Evolutionary conservation across 768 basidiomycete genomes (phyloP).

Genomic region (Pilatotrama ljubarskyi): DNA sequence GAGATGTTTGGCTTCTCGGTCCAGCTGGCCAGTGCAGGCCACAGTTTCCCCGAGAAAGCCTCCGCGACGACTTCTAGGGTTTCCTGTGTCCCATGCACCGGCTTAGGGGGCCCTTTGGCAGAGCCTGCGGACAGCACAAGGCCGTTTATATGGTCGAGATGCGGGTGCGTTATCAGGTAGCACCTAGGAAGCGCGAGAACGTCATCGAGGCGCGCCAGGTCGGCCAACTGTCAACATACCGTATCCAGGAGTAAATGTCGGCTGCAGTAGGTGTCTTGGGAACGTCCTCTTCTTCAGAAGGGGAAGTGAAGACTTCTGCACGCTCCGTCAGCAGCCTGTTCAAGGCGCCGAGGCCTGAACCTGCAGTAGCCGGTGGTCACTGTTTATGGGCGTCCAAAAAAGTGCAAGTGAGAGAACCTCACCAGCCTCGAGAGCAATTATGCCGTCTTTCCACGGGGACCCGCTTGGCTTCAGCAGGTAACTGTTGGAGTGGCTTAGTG

Average conservation of each 20-base stretch:
- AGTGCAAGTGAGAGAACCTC: conserved; percentile 23
- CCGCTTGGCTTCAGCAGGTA: conserved; percentile 80
- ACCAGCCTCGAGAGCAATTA: conserved; percentile 89
- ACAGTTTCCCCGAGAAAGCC: conserved; percentile 75
- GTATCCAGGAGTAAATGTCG: conserved; percentile 48
- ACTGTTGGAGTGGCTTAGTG: conserved; percentile 40
- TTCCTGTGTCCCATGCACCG: conserved; percentile 58
- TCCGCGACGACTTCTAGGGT: conserved; percentile 69
- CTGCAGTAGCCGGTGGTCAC: conserved; percentile 38
- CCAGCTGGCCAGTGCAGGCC: conserved; percentile 85
- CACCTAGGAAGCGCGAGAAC: conserved; percentile 47
- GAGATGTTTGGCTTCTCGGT: conserved; percentile 62
- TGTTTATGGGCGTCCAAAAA: no score
- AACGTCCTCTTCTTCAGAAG: conserved; percentile 26
- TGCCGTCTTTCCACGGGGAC: conserved; percentile 75
- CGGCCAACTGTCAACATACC: conserved; percentile 17
- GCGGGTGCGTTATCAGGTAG: conserved; percentile 85
- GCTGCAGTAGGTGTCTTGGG: conserved; percentile 38
- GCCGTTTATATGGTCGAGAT: conserved; percentile 87
- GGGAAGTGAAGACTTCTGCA: conserved; percentile 52
- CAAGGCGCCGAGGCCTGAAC: conserved; percentile 85
- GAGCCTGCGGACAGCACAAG: conserved; percentile 86
- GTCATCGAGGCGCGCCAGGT: not conserved
- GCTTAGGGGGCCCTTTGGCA: conserved; percentile 58
- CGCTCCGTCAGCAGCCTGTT: conserved; percentile 55